A percentile compares a stretch with the other conserved stretches of the same genome.
Evolutionary conservation across 2,329 filamentous ascomycete genomes (phyloP).

Genomic region (Neocatenulostroma microsporum): DNA sequence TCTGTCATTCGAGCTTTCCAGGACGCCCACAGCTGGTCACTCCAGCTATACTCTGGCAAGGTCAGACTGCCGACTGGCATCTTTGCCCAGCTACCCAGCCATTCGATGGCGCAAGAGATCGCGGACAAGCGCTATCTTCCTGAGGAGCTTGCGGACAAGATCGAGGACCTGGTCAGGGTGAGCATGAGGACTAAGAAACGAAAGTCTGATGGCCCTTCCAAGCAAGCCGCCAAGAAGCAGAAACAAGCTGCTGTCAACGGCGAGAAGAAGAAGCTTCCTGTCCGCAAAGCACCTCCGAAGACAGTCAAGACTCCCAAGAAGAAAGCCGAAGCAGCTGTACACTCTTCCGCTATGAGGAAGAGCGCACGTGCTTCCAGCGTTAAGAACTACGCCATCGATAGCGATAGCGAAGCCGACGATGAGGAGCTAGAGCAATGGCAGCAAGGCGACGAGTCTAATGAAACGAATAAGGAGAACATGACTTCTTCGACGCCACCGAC

Average conservation of each 20-base stretch:
- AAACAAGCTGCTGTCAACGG: conserved; percentile 19
- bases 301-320: conserved; percentile 33
- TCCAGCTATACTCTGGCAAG: neutral
- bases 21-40: neutral
- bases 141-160: conserved; percentile 61
- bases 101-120: conserved; percentile 73
- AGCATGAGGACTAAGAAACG: conserved; percentile 53
- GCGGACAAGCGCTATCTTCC: conserved; percentile 79
- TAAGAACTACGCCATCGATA: conserved; percentile 41
- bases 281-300: conserved; percentile 28
- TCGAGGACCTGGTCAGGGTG: conserved; percentile 69
- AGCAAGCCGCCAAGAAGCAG: conserved; percentile 22
- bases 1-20: neutral
- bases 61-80: neutral
- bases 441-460: conserved; percentile 19
- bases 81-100: conserved; percentile 56
- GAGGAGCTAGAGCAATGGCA: conserved; percentile 27
- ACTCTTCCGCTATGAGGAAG: conserved; percentile 36
- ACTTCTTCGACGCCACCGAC: conserved; percentile 24
- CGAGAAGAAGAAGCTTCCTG: conserved; percentile 4
- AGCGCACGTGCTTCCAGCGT: conserved; percentile 33
- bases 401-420: conserved; percentile 35
- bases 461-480: conserved; percentile 18
- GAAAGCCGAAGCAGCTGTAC: conserved; percentile 27
- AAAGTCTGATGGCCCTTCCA: conserved; percentile 23